Base-by-base conservation (phyloP, 106 monocot genomes). In the Phalaenopsis equestris region DNA sequence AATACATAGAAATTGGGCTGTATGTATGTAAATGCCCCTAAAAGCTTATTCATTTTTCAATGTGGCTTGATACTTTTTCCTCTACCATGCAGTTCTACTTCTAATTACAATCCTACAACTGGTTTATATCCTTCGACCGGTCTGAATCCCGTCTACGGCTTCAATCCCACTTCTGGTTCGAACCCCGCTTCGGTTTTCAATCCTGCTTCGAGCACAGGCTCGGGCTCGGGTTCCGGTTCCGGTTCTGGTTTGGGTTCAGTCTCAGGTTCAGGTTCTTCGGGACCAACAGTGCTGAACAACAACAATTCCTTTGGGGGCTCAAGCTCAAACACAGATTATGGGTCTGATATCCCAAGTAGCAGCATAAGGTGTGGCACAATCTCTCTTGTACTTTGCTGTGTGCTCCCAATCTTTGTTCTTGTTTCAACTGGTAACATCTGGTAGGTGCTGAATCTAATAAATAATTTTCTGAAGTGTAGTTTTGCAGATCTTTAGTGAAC, bases 251-350 rank as follows among this genome's bases (percentile, higher is more conserved):
- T 30, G 30, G 30, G 30, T 30, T 30, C 30, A 30, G 30, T 15
- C 19, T 57, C 57, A 17, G 57, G 57, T 57, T 57, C 57, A 18
- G 57, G 57, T 57, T 57, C 57, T 16, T 47, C 77, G 2, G 80
- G 88, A 38, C 56, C 84, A 7, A 78, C 91, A 17, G 86, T 87
- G 37, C 73, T 89, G 38, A 45, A 45, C 52, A 91, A 89, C 47
- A 65, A 79, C 10, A 87, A 80, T 78, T 80, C 37, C 47, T 80
- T 84, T 15, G 73, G 38, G n/a, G 83, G 87, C 43, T 87, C 85
- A 12, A 85, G 56, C 36, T 87, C 85, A 5, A 84, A 57, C 46
- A 80, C 93, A 12, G 88, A 86, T 36, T 96, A 85, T 47, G 91
- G 91, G 15, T 84, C 89, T 3, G 84, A 81, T 41, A 87, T 57